Evolutionary conservation across 2,329 filamentous ascomycete species (phyloP), one percentile per base, ranked within the genome.

Genomic region (Fusarium circinatum): DNA sequence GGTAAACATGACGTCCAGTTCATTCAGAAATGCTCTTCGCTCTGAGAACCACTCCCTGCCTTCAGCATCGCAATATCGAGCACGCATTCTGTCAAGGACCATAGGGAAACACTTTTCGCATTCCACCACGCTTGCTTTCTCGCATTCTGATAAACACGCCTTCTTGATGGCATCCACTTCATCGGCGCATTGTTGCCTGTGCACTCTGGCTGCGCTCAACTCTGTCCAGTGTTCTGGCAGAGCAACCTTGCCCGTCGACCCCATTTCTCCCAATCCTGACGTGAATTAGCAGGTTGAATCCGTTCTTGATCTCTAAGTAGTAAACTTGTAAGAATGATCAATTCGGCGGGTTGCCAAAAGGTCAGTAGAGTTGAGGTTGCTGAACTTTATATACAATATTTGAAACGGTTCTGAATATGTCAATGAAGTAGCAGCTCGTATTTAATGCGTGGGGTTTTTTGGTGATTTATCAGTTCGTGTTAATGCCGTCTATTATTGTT

Each of bases 11-110:
- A 79, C 78, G 68, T 87, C 86, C 17, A 90, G 82, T 62, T 87
- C 86, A 59, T 84, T 81, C 28, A 89, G 80, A 66, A 90, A 89
- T 13, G 81, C 80, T 36, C 81, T 82, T 38, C 87, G 82, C 51
- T 84, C 83, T 6, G 85, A 82, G 77, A 89, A 89, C 89, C 89
- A 90, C 76, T 88, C 86, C 26, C 75, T 78, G 24, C 79, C 80
- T 47, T 77, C 67, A 32, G 78, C 79, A n/a, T 81, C 80, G 55
- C 76, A 78, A 60, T 83, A 85, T 18, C 83, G 76, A 45, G 73
- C 71, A 26, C 82, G 80, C 76, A 90, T 82, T 39, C 82, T 82
- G 39, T 86, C 84, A 47, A 90, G 76, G 9, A 88, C 79, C 61
- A 85, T 82, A 26, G 79, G 79, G 79, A 86, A 88, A 77, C 88